A percentile compares a stretch with the other conserved stretches of the same genome.
Evolutionary conservation across 2,329 filamentous ascomycete species (phyloP).

Genomic region (Fusarium chuoi): DNA sequence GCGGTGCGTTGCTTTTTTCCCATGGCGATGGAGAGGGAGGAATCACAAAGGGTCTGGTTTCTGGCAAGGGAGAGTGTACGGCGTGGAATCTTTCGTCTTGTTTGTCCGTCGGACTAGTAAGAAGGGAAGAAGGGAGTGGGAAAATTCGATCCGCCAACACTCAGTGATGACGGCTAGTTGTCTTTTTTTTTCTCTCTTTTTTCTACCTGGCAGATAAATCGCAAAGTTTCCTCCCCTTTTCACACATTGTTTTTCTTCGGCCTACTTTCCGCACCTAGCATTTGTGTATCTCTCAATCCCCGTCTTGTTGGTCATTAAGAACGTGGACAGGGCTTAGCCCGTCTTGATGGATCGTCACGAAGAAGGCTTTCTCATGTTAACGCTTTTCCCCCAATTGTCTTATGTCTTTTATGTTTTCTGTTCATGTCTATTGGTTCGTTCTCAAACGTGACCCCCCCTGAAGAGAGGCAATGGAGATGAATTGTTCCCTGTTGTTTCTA

Average conservation of each 20-base stretch:
- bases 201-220: constrained; percentile 46
- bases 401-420: constrained; percentile 37
- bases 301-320: constrained; percentile 36
- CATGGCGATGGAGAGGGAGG: constrained; percentile 50
- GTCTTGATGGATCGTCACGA: constrained; percentile 45
- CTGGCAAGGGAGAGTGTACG: constrained; percentile 52
- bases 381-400: constrained; percentile 20
- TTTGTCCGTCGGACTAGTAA: constrained; percentile 43
- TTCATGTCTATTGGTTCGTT: constrained; percentile 37
- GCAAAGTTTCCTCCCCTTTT: constrained; percentile 39
- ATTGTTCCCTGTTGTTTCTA: constrained; percentile 22
- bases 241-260: constrained; percentile 25
- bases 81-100: constrained; percentile 49
- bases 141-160: constrained; percentile 31
- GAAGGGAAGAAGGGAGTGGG: background rate
- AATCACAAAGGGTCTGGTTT: constrained; percentile 51
- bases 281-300: constrained; percentile 35
- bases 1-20: constrained; percentile 50
- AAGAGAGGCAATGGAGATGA: constrained; percentile 30
- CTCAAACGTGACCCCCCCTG: constrained; percentile 10
- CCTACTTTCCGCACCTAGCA: constrained; percentile 29
- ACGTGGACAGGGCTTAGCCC: constrained; percentile 21
- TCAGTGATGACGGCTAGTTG: constrained; percentile 38
- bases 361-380: constrained; percentile 45
- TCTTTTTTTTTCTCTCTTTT: constrained; percentile 23